phyloP scores from a whole-genome alignment of 2,329 filamentous ascomycete genomes.

The Clonostachys sp. region DNA sequence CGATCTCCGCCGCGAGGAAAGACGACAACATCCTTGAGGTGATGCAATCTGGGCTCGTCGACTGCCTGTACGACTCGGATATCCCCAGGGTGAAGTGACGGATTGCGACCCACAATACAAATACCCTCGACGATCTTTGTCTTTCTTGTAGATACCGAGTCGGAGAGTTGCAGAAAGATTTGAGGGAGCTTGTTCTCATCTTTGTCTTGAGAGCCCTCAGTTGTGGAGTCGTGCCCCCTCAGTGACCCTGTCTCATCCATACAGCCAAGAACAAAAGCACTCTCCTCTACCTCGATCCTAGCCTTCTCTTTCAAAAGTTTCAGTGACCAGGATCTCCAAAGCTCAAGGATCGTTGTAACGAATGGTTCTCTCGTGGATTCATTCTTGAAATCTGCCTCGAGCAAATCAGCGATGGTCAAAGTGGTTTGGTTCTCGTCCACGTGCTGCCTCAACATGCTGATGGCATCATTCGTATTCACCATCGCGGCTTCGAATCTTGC shows the following conservation, averaged over 20 bases:
- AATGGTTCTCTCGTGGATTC: slow-evolving; percentile 67
- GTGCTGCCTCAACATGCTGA: slow-evolving; percentile 65
- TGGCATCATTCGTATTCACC: slow-evolving; percentile 57
- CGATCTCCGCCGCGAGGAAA: slow-evolving; percentile 79
- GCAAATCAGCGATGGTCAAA: slow-evolving; percentile 67
- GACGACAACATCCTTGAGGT: slow-evolving; percentile 82
- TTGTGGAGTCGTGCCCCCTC: slow-evolving; percentile 60
- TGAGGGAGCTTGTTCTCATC: slow-evolving; percentile 62
- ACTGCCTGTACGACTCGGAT: slow-evolving; percentile 84
- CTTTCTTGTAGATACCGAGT: slow-evolving; percentile 38
- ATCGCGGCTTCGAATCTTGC: slow-evolving; percentile 66
- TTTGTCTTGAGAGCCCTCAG: slow-evolving; percentile 30
- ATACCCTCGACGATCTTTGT: slow-evolving; percentile 68
- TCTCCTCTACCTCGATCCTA: slow-evolving; percentile 73
- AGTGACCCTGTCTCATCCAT: slow-evolving; percentile 79
- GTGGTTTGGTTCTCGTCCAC: slow-evolving; percentile 85
- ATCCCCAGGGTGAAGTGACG: slow-evolving; percentile 89
- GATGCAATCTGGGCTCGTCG: slow-evolving; percentile 64
- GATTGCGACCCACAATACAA: slow-evolving; percentile 86
- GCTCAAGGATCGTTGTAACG: slow-evolving; percentile 67
- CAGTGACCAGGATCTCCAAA: slow-evolving; percentile 88
- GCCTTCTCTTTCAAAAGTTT: slow-evolving; percentile 93
- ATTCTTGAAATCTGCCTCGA: slow-evolving; percentile 74
- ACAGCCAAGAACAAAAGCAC: slow-evolving; percentile 84
- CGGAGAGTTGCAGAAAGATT: slow-evolving; percentile 81